Evolutionary conservation across 75 land plant genomes (phyloP).

Genomic region (Pinus tabuliformis): DNA sequence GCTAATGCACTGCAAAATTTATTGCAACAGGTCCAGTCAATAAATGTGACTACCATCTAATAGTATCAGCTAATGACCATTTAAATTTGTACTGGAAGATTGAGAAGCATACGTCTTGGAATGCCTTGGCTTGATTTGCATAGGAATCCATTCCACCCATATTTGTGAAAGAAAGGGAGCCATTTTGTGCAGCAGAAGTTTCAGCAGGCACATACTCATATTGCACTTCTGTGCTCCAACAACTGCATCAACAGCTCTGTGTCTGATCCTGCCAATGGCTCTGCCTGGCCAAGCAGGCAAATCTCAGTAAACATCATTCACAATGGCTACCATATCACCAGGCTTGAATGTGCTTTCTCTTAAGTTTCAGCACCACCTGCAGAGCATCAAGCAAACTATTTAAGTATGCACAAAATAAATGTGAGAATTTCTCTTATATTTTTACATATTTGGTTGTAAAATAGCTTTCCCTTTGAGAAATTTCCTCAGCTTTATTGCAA

Average conservation of each 20-base stretch:
- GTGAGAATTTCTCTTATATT: too few species aligned
- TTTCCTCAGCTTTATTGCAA: too few species aligned
- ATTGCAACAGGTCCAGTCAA: background rate
- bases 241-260: constrained; percentile 87
- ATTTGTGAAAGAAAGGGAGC: constrained; percentile 11
- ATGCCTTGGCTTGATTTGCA: constrained; percentile 64
- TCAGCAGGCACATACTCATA: constrained; percentile 62
- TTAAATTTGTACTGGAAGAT: background rate
- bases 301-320: too few species aligned
- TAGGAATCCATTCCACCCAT: constrained; percentile 58
- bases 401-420: too few species aligned
- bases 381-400: too few species aligned
- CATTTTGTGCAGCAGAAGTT: constrained; percentile 28
- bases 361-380: too few species aligned
- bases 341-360: too few species aligned
- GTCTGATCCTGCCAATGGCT: constrained; percentile 1
- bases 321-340: too few species aligned
- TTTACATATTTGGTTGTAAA: too few species aligned
- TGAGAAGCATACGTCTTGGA: constrained; percentile 64
- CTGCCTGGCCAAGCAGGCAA: too few species aligned
- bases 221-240: constrained; percentile 85
- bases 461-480: too few species aligned
- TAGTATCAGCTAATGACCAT: background rate
- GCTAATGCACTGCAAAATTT: constrained; percentile 60
- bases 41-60: background rate